A percentile compares a stretch with the other conserved stretches of the same genome.
These are phyloP conservation scores for Nicotiana noctiflora DNA, from an alignment of 257 asterid genomes.

Conservation along the genomic window DNA sequence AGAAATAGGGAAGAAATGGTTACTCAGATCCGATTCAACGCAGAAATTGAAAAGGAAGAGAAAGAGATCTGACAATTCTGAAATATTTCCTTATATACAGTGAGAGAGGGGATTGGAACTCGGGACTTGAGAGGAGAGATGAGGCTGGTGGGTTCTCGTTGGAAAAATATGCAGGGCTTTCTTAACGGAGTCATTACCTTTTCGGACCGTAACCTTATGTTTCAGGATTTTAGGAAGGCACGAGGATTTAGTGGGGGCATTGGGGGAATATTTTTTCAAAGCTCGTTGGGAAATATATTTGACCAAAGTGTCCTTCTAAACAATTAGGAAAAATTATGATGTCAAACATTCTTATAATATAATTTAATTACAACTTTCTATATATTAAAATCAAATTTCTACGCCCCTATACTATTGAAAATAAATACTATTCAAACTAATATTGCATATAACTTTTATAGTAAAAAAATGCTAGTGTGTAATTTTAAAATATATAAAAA, in stretches of 20 bases:
- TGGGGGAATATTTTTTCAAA: background rate
- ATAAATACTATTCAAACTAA: no score
- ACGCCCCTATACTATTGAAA: no score
- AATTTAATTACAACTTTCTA: no score
- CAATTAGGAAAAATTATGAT: no score
- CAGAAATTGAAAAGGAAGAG: background rate
- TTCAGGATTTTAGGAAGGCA: background rate
- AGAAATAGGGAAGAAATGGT: background rate
- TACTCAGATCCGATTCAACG: background rate
- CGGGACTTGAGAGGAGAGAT: no score
- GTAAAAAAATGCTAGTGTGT: no score
- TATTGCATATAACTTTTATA: no score
- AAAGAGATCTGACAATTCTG: conserved; percentile 11
- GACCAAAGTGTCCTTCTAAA: background rate
- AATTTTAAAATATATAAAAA: no score
- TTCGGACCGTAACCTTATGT: background rate
- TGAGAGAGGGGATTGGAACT: no score
- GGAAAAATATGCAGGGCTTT: background rate
- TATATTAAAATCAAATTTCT: no score
- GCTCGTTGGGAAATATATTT: background rate
- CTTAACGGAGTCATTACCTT: background rate
- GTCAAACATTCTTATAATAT: no score
- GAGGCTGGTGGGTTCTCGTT: no score
- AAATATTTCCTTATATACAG: background rate
- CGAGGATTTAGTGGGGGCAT: background rate